Base-by-base conservation (phyloP, 2,329 filamentous ascomycete genomes). In the Elsinoe fawcettii region DNA sequence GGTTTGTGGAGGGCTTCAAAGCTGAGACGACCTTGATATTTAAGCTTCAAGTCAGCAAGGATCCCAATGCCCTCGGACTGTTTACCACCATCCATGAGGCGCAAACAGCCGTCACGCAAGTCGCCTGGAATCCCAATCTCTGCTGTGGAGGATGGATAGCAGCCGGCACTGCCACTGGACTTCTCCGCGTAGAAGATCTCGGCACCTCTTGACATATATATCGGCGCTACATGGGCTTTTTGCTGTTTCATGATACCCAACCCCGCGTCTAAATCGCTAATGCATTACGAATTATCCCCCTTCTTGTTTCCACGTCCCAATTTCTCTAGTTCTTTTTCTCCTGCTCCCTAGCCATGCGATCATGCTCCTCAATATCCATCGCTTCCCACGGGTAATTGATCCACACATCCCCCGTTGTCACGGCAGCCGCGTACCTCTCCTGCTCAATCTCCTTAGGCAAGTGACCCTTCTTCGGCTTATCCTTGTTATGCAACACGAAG, bases 321-420 rank as follows among this genome's bases (percentile, higher is more conserved):
- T 30, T 18, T 27, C 49, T 39, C 11, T 37, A 37, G 8, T 39
- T 39, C 25, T 32, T 20, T 41, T 54, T 58, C 58, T 63, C 63
- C 60, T 66, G 63, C 60, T 64, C 58, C 47, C 59, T 75, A 16
- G 90, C 87, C 58, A 85, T 70, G 60, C 76, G 74, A 74, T 97
- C 92, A 71, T 96, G 92, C 79, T 91, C 88, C 25, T 95, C 90
- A 68, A 97, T 96, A 70, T 96, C 88, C 32, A 75, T 86, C 43
- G 93, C 93, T 77, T 97, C 93, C 93, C 93, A 99, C 14, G 93
- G 93, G 75, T 99, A 99, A 80, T 90, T 95, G 71, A 97, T 97
- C 93, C 93, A 99, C 63, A 90, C 86, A 74, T 99, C 92, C n/a
- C 81, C 82, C 30, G 95, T 88, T 5, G 92, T 97, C 69, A 86